These are phyloP conservation scores for Tolypocladium pustulatum DNA, from an alignment of 2,329 filamentous ascomycete genomes.

Conservation along the genomic window DNA sequence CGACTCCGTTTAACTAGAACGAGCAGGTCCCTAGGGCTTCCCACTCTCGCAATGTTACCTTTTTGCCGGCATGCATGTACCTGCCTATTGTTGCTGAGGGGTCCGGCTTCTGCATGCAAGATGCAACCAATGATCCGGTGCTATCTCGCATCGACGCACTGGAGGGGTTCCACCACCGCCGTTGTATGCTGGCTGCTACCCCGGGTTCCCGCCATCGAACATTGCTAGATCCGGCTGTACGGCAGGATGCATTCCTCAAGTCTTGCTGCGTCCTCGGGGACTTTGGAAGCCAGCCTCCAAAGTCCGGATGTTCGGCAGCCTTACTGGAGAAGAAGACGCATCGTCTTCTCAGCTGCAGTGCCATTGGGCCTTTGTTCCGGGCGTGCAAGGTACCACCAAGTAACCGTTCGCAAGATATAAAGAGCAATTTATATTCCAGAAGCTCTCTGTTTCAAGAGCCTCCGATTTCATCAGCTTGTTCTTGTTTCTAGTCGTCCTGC, in stretches of 20 bases:
- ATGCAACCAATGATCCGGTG: background rate
- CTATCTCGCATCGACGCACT: background rate
- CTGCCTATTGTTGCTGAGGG: background rate
- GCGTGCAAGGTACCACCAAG: background rate
- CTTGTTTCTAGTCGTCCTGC: background rate
- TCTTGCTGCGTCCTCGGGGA: background rate
- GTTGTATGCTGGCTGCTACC: background rate
- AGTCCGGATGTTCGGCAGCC: background rate
- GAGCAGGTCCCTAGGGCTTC: background rate
- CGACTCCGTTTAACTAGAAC: background rate
- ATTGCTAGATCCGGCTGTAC: background rate
- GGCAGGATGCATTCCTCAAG: background rate
- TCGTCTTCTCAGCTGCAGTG: background rate
- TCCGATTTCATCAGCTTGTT: no score
- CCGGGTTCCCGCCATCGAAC: background rate
- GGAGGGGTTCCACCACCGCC: background rate
- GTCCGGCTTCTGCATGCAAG: background rate
- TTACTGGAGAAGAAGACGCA: background rate
- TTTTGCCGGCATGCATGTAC: background rate
- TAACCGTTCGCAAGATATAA: background rate
- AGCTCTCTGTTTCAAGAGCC: background rate
- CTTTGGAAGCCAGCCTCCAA: background rate
- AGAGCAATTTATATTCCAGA: background rate
- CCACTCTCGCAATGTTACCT: background rate
- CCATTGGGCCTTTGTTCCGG: background rate